Percentiles rank a stretch among this genome's conserved stretches.
These are phyloP conservation scores for Telopea speciosissima DNA, from an alignment of 177 flowering plant species.

Conservation along the genomic window DNA sequence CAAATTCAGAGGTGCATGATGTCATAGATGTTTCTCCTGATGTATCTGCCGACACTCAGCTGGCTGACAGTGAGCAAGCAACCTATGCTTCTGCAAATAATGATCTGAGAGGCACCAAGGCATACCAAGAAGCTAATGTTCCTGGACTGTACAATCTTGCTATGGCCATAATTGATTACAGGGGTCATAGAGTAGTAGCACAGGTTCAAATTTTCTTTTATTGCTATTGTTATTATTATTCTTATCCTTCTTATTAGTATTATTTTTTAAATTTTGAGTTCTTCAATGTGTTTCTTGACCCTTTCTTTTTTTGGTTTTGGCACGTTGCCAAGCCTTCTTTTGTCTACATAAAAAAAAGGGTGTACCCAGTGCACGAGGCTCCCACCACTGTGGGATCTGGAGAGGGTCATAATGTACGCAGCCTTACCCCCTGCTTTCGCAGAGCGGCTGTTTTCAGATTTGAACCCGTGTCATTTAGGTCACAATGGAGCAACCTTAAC, in stretches of 20 bases:
- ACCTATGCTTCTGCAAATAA: slow-evolving; percentile 99
- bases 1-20: slow-evolving; percentile 20
- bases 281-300: background rate
- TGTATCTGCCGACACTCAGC: slow-evolving; percentile 46
- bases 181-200: slow-evolving; percentile 96
- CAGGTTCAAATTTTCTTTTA: slow-evolving; percentile 42
- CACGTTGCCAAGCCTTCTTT: too few relatives aligned
- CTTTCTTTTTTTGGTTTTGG: background rate
- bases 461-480: too few relatives aligned
- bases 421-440: too few relatives aligned
- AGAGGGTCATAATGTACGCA: too few relatives aligned
- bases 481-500: too few relatives aligned
- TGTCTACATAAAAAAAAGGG: too few relatives aligned
- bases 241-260: background rate
- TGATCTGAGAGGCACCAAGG: slow-evolving; percentile 95
- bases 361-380: too few relatives aligned
- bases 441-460: too few relatives aligned
- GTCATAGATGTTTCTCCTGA: slow-evolving; percentile 32
- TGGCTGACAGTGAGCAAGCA: slow-evolving; percentile 93
- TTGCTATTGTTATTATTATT: background rate
- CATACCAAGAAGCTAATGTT: slow-evolving; percentile 97
- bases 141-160: slow-evolving; percentile 94
- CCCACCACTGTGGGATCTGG: too few relatives aligned
- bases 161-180: slow-evolving; percentile 95
- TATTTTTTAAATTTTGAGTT: background rate